A percentile compares a stretch with the other conserved stretches of the same genome.
phyloP scores from a whole-genome alignment of 2,329 filamentous ascomycete genomes.

The Pseudocercospora cruenta region DNA sequence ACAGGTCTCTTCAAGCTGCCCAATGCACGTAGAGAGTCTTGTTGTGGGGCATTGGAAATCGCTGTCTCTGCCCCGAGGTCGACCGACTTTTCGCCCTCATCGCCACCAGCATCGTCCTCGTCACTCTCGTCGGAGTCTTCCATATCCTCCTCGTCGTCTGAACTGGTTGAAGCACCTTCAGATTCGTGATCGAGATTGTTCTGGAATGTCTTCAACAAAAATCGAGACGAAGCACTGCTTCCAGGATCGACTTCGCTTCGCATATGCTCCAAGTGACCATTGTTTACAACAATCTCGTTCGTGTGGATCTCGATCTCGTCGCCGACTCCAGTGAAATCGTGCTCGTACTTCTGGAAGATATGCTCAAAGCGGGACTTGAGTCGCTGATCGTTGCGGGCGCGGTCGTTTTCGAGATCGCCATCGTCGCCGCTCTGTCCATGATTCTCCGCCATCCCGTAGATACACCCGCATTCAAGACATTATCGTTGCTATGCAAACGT shows the following conservation, averaged over 20 bases:
- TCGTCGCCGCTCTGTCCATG: neutral
- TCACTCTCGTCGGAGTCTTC: conserved; percentile 34
- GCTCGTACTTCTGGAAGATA: conserved; percentile 75
- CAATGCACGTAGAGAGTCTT: neutral
- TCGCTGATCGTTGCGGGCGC: conserved; percentile 62
- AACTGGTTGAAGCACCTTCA: conserved; percentile 30
- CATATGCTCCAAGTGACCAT: conserved; percentile 78
- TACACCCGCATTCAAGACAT: neutral
- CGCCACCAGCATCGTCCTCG: conserved; percentile 19
- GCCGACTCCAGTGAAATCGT: conserved; percentile 78
- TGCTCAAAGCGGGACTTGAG: conserved; percentile 83
- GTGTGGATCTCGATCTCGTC: conserved; percentile 88
- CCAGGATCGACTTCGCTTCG: conserved; percentile 59
- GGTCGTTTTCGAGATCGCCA: conserved; percentile 24
- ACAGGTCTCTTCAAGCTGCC: conserved; percentile 17
- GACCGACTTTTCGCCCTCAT: conserved; percentile 3
- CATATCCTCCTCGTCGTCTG: conserved; percentile 41
- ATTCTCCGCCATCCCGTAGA: neutral
- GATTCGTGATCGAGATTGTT: conserved; percentile 36
- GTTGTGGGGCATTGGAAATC: neutral
- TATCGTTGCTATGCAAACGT: neutral
- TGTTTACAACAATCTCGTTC: conserved; percentile 82
- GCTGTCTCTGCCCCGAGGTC: neutral
- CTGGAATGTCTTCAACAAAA: conserved; percentile 36
- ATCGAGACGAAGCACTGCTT: conserved; percentile 34